Conservation (phyloP, 2,329 filamentous ascomycete genomes). For the Penicillium sp. region DNA sequence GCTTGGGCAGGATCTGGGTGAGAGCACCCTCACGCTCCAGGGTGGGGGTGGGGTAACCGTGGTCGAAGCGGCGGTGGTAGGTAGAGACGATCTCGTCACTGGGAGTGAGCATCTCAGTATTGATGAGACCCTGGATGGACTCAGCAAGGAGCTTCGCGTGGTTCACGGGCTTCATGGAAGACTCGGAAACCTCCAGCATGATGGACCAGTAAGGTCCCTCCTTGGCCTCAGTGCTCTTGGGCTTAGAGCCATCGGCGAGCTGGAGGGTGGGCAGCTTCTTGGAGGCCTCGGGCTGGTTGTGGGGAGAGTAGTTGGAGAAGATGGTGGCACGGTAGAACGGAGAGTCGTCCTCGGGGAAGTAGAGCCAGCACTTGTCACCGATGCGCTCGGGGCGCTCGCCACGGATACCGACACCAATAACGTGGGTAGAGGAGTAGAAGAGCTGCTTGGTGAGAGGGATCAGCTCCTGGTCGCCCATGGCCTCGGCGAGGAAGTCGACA, state of each 20-base stretch:
- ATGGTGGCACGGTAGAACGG: slow-evolving; percentile 99
- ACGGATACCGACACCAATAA: slow-evolving; percentile 92
- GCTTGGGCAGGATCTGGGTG: slow-evolving; percentile 86
- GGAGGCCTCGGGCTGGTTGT: slow-evolving; percentile 87
- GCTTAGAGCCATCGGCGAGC: slow-evolving; percentile 80
- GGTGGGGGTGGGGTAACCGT: slow-evolving; percentile 94
- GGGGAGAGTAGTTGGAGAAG: slow-evolving; percentile 99
- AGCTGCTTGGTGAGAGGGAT: slow-evolving; percentile 81
- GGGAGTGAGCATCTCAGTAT: slow-evolving; percentile 93
- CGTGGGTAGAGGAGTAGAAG: slow-evolving; percentile 96
- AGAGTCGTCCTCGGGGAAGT: slow-evolving; percentile 99
- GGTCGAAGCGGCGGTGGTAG: slow-evolving; percentile 96
- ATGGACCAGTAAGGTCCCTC: slow-evolving; percentile 99
- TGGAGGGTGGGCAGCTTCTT: slow-evolving; percentile 83
- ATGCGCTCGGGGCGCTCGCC: slow-evolving; percentile 91
- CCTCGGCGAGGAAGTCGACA: slow-evolving; percentile 81
- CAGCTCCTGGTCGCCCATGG: slow-evolving; percentile 85
- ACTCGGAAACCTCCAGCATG: slow-evolving; percentile 98
- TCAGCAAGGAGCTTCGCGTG: slow-evolving; percentile 80
- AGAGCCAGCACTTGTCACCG: slow-evolving; percentile 99
- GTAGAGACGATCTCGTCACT: slow-evolving; percentile 95
- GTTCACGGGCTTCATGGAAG: slow-evolving; percentile 90
- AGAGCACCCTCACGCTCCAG: slow-evolving; percentile 95
- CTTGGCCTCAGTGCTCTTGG: slow-evolving; percentile 69
- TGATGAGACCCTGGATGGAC: slow-evolving; percentile 93